Percentiles rank a stretch among this genome's conserved stretches.
phyloP scores from a whole-genome alignment of 1,139 yeast genomes.

The Sugiyamaella xylanicola region DNA sequence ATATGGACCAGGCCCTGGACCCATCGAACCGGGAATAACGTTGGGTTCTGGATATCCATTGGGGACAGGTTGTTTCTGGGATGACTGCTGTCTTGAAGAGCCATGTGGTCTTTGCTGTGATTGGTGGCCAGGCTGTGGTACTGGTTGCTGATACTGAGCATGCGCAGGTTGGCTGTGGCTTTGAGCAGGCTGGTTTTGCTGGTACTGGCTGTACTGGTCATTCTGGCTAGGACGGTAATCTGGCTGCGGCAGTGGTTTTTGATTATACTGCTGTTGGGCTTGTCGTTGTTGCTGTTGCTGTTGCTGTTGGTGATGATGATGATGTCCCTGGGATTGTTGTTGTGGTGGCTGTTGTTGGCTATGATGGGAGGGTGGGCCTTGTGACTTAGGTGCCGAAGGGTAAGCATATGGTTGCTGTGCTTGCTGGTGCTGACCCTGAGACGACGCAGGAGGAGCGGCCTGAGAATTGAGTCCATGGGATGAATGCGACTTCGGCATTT shows the following conservation, averaged over 20 bases:
- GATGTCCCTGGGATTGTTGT: constrained; percentile 2
- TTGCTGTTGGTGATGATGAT: neutral
- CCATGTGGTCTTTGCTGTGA: constrained; percentile 5
- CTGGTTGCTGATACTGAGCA: constrained; percentile 13
- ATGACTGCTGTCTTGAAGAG: neutral
- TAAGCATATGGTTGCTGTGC: neutral
- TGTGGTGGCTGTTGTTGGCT: neutral
- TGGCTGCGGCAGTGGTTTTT: constrained; percentile 6
- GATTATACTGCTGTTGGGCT: constrained; percentile 16
- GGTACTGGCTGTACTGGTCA: neutral
- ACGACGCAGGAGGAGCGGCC: too few species aligned
- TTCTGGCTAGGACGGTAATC: constrained; percentile 4
- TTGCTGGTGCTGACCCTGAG: constrained; percentile 1
- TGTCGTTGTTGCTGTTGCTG: constrained; percentile 8
- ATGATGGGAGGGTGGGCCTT: neutral
- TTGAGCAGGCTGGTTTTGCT: neutral
- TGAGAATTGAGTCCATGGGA: neutral
- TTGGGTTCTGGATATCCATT: neutral
- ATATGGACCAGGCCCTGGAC: constrained; percentile 18
- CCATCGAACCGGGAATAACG: constrained; percentile 8
- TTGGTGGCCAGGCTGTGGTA: neutral
- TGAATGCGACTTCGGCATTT: neutral
- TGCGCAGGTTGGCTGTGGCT: constrained; percentile 12
- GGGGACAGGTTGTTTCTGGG: neutral
- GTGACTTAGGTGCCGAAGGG: too few species aligned